phyloP scores from a whole-genome alignment of 805 yeast species.

The Ogataea pignaliae region DNA sequence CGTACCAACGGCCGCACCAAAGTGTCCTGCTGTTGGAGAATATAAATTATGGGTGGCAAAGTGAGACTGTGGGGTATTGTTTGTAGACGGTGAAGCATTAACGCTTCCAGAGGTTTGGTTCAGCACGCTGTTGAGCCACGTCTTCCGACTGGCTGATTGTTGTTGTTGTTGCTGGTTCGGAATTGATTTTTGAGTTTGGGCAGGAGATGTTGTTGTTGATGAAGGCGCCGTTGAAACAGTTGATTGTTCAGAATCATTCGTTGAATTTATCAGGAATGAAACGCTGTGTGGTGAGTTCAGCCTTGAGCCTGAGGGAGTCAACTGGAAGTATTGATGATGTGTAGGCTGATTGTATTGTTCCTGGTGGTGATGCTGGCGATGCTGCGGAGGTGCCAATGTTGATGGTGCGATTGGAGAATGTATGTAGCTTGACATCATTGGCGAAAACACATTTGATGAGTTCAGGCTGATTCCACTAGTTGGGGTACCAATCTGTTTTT shows the following conservation, averaged over 20 bases:
- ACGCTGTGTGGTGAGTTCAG: slow-evolving; percentile 16
- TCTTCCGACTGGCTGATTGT: slow-evolving; percentile 6
- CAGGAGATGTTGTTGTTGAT: not conserved
- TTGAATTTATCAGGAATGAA: slow-evolving; percentile 12
- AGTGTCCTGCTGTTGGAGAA: not conserved
- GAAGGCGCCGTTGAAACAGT: not conserved
- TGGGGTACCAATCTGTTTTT: slow-evolving; percentile 16
- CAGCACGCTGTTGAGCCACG: slow-evolving; percentile 18
- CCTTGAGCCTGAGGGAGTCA: slow-evolving; percentile 6
- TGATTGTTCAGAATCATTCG: slow-evolving; percentile 1
- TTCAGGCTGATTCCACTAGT: slow-evolving; percentile 10
- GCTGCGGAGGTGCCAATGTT: not conserved
- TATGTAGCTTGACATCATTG: slow-evolving; percentile 1
- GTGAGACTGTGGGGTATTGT: not conserved
- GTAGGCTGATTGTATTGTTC: slow-evolving; percentile 5
- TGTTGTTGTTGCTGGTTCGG: not conserved
- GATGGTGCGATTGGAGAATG: not conserved
- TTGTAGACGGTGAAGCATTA: not conserved
- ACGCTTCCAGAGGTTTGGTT: slow-evolving; percentile 7
- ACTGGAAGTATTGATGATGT: slow-evolving; percentile 1
- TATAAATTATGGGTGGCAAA: not conserved
- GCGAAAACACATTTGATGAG: slow-evolving; percentile 10
- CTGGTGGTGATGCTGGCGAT: slow-evolving; percentile 2
- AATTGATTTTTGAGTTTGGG: not conserved
- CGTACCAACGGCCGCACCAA: not conserved